Conservation (phyloP, 2,329 filamentous ascomycete genomes). For the Monosporascus sp. region DNA sequence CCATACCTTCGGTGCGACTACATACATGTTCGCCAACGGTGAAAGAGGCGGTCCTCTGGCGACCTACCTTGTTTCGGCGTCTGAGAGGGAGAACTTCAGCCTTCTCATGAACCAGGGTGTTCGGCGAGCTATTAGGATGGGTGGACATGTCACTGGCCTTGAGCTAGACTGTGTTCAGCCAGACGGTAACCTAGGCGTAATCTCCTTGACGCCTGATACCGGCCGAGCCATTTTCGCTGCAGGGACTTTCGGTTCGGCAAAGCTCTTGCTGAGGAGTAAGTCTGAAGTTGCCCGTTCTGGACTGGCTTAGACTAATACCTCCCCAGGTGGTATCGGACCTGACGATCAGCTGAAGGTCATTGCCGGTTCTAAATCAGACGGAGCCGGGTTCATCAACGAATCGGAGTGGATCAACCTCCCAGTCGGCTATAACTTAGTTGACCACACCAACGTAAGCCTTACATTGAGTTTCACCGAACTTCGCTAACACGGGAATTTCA, state of each 20-base stretch:
- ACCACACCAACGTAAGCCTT: constrained; percentile 42
- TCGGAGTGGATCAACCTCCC: constrained; percentile 53
- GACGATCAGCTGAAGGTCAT: constrained; percentile 52
- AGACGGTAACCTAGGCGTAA: constrained; percentile 51
- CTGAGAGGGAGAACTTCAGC: constrained; percentile 58
- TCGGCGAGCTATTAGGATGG: constrained; percentile 58
- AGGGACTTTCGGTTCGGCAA: constrained; percentile 64
- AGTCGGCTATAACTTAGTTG: constrained; percentile 54
- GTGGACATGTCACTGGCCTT: constrained; percentile 58
- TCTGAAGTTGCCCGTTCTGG: neutral
- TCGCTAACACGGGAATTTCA: constrained; percentile 7
- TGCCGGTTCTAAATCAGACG: constrained; percentile 39
- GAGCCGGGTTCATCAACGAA: constrained; percentile 44
- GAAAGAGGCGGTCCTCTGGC: constrained; percentile 64
- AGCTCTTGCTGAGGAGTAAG: constrained; percentile 59
- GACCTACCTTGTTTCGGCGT: constrained; percentile 62
- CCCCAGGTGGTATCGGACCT: constrained; percentile 56
- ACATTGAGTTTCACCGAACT: neutral
- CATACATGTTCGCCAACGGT: constrained; percentile 62
- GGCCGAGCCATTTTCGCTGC: constrained; percentile 65
- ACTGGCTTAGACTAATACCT: constrained; percentile 4
- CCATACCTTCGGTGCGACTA: constrained; percentile 55
- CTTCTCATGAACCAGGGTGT: constrained; percentile 63
- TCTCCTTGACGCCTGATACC: constrained; percentile 53
- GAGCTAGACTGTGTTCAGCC: constrained; percentile 53